These are phyloP conservation scores for Tylopilus cervinicoccineus DNA, from an alignment of 768 basidiomycete genomes.

Conservation along the genomic window DNA sequence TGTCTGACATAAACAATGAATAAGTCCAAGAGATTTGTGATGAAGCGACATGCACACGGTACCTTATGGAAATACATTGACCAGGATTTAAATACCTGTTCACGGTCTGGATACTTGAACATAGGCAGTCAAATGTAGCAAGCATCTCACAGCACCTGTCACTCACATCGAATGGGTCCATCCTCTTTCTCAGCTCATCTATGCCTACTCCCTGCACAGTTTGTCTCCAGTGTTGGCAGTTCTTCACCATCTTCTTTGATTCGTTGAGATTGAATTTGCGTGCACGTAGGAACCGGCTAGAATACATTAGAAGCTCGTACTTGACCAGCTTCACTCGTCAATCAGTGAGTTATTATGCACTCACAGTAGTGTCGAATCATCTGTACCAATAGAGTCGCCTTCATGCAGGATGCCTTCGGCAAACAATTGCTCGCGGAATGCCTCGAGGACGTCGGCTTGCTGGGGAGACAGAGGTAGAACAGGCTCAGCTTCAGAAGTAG, in stretches of 20 bases:
- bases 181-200: slow-evolving; percentile 55
- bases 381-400: slow-evolving; percentile 60
- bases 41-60: slow-evolving; percentile 14
- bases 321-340: slow-evolving; percentile 3
- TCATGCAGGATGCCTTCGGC: slow-evolving; percentile 53
- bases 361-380: slow-evolving; percentile 56
- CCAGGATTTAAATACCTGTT: slow-evolving; percentile 70
- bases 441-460: slow-evolving; percentile 38
- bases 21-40: neutral
- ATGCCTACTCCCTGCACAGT: slow-evolving; percentile 62
- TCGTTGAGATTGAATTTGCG: slow-evolving; percentile 58
- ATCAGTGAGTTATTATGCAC: slow-evolving; percentile 15
- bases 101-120: slow-evolving; percentile 63
- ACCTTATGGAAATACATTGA: slow-evolving; percentile 79
- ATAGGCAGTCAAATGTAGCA: neutral
- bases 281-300: slow-evolving; percentile 73
- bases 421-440: slow-evolving; percentile 51
- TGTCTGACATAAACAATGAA: slow-evolving; percentile 36
- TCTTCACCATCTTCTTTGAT: slow-evolving; percentile 60
- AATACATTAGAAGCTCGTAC: neutral
- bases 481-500: slow-evolving; percentile 3
- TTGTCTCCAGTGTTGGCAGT: slow-evolving; percentile 66
- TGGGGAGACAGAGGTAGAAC: slow-evolving; percentile 14
- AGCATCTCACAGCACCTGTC: neutral
- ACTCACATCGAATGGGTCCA: slow-evolving; percentile 71